These are phyloP conservation scores for Aspergillus luchuensis DNA, from an alignment of 2,329 filamentous ascomycete genomes.

Conservation along the genomic window DNA sequence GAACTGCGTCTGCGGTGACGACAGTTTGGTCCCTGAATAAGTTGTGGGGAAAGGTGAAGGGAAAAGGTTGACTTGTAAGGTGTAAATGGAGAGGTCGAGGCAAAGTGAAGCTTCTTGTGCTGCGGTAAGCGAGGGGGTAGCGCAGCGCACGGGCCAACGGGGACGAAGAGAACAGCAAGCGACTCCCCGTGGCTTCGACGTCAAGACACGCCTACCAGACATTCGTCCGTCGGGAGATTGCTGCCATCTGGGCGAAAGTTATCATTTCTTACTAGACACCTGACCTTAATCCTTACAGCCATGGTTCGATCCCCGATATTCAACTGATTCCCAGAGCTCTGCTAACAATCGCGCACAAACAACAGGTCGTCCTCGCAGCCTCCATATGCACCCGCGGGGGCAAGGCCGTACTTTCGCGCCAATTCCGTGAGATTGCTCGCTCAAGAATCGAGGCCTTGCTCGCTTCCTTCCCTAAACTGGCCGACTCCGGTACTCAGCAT, in stretches of 20 bases:
- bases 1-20: not conserved
- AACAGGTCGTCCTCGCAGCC: conserved; percentile 92
- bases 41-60: not conserved
- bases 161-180: conserved; percentile 45
- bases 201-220: conserved; percentile 15
- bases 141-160: conserved; percentile 37
- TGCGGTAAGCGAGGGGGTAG: conserved; percentile 43
- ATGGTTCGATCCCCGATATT: conserved; percentile 30
- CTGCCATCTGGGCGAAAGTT: conserved; percentile 7
- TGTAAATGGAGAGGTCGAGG: not conserved
- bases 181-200: conserved; percentile 26
- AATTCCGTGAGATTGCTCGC: conserved; percentile 96
- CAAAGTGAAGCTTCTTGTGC: conserved; percentile 23
- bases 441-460: conserved; percentile 95
- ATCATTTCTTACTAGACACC: conserved; percentile 1
- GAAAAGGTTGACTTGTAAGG: conserved; percentile 13
- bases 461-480: conserved; percentile 95
- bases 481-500: conserved; percentile 93
- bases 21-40: conserved; percentile 1
- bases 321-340: not conserved
- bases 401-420: conserved; percentile 95
- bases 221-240: conserved; percentile 6
- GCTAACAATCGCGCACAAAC: conserved; percentile 27
- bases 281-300: conserved; percentile 5
- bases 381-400: conserved; percentile 98